Evolutionary conservation across 2,329 filamentous ascomycete genomes (phyloP), one percentile per base, ranked within the genome.

Genomic region (Cladosporium halotolerans): DNA sequence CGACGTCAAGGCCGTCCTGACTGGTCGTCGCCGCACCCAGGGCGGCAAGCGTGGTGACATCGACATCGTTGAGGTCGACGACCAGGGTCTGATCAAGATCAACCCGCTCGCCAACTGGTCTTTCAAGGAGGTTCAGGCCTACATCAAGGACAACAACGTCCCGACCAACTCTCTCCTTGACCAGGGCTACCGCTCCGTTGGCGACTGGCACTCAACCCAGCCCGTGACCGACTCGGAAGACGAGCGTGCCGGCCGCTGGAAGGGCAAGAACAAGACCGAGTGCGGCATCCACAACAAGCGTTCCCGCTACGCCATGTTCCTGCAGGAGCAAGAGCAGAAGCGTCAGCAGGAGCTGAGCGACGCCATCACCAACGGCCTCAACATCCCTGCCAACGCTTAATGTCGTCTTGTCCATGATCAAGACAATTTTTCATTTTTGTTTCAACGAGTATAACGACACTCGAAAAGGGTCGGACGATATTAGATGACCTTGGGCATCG

Each of bases 211-310:
- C 79, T 96, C 90, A 47, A 99, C 93, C 3, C 86, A 77, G 59
- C 91, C 93, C 10, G 90, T 97, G 57, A 83, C 79, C 58, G 89
- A 92, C 55, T 88, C 88, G 60, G 93, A 99, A 74, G 93, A 97
- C 66, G 93, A 99, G 81, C 86, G 93, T 48, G 87, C 93, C 8
- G 93, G 93, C 55, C 85, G 93, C 62, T 99, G 93, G 93, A 96
- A 96, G 80, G 93, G 93, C 57, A 87, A 90, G 72, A 76, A 80
- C 66, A 99, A 99, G 85, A 95, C 90, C 13, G 93, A 99, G 77
- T 99, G 93, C 71, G 93, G 93, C 45, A 97, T 99, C 68, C 93
- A 99, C 82, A 96, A 96, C 79, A 95, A 93, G 73, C 86, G 91
- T 71, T 95, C 89, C 55, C 85, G 90, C 62, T 99, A 97, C 67